Evolutionary conservation across 306 rosid genomes (phyloP), one percentile per base, ranked within the genome.

Genomic region (Casuarina cunninghamiana): DNA sequence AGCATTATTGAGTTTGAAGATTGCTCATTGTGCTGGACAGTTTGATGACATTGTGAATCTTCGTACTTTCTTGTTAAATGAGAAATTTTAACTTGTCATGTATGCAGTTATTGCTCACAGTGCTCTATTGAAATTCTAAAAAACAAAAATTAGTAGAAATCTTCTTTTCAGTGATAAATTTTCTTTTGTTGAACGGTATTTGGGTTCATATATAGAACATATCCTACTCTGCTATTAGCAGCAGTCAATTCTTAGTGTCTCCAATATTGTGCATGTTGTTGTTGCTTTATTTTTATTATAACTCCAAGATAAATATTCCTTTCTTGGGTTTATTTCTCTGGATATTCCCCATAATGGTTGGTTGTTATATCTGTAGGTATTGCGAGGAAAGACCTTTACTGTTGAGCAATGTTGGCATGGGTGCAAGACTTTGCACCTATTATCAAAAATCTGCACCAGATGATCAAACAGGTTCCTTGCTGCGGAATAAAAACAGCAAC

Each of bases 311-410:
- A 19, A 70, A 3, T 66, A 13, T 6, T 37, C 60, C 12, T 76
- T 76, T 62, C 44, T 46, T 13, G 49, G 60, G 67, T 42, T 74
- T 71, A 69, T 46, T 77, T 5, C 54, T 42, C 62, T 57, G 58
- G 69, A 62, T 76, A 73, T 63, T 73, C 16, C n/a, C 43, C 13
- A n/a, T 51, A 76, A 58, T 78, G 42, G 57, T 78, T 15, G 26
- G 78, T 71, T 78, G 70, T 77, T 76, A 46, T 81, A 72, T 77
- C 83, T 74, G 54, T 69, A 95, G 98, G 89, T 94, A 94, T 82
- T 92, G 97, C 61, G 98, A 94, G 89, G 98, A 94, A 88, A 89
- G 98, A 77, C 98, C 98, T 82, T 87, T 94, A 80, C 94, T 94
- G 80, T 80, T 92, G 88, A 85, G 97, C 87, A 94, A 90, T 84